Evolutionary conservation across 1,284 basidiomycete species (phyloP).

Genomic region (Microbotryum violaceum): DNA sequence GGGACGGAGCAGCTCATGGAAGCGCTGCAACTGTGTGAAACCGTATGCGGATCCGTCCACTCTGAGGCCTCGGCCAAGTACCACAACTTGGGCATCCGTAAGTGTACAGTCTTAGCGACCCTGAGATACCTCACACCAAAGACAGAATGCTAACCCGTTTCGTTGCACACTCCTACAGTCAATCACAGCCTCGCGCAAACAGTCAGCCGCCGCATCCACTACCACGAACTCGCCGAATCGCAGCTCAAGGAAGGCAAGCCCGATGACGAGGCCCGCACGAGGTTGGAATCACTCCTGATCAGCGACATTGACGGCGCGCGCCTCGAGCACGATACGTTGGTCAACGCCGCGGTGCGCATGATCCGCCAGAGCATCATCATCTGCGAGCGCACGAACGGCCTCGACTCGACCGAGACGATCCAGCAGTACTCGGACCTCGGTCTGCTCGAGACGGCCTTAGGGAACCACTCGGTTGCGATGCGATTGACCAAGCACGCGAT

Average conservation of each 20-base stretch:
- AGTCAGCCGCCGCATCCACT: constrained; percentile 19
- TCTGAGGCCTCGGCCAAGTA: constrained; percentile 51
- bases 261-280: constrained; percentile 17
- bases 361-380: constrained; percentile 52
- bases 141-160: constrained; percentile 28
- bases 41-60: constrained; percentile 52
- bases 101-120: constrained; percentile 27
- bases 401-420: constrained; percentile 50
- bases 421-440: constrained; percentile 53
- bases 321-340: constrained; percentile 38
- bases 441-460: constrained; percentile 46
- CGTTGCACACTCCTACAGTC: constrained; percentile 20
- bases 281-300: constrained; percentile 21
- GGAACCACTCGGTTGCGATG: constrained; percentile 45
- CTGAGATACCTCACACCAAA: constrained; percentile 21
- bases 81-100: constrained; percentile 31
- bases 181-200: constrained; percentile 31
- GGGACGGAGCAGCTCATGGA: constrained; percentile 51
- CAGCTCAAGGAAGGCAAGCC: constrained; percentile 17
- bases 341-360: constrained; percentile 47
- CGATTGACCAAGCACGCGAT: constrained; percentile 49
- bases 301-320: constrained; percentile 26
- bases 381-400: constrained; percentile 49
- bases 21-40: constrained; percentile 51
- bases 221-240: constrained; percentile 29